Evolutionary conservation across 2,329 filamentous ascomycete species (phyloP), one percentile per base, ranked within the genome.

Genomic region (Chalara sp.): DNA sequence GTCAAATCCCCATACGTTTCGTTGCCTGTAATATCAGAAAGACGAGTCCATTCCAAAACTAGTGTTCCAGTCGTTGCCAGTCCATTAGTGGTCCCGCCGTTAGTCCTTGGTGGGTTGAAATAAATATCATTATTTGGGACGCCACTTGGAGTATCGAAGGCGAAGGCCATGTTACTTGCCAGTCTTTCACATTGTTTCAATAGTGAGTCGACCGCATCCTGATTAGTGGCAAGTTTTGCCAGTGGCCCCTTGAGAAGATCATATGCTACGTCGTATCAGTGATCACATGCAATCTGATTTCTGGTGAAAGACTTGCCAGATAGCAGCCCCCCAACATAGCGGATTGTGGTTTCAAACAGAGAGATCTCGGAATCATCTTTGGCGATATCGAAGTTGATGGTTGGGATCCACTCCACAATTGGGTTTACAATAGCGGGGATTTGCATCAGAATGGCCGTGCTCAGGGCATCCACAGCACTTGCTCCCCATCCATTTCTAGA

Each of bases 301-400:
- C 5, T 37, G 32, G 13, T 4, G 5, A 10, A 6, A 39, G 1
- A n/a, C 35, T 86, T 4, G 54, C 84, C 87, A 2, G 89, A 87
- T 6, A 96, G 64, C 60, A 96, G 75, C 12, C 89, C 90, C 7
- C 81, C 90, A 1, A 96, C 71, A 61, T 95, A 95, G 31, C 90
- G 83, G 62, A 96, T 95, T 0, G 88, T 96, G 0, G 89, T 95
- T 69, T 96, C 90, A 61, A 96, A 96, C 6, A 96, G 69, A 37
- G 86, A 92, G 46, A 95, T 81, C 7, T 73, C 68, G 6, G 53
- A 45, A 28, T 13, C 35, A 28, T n/a, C 33, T 2, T 73, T 61
- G 1, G 84, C 87, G 8, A 74, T 71, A 41, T 76, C 76, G 63
- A 88, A 95, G 67, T 95, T 74, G 61, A 95, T 84, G 0, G 69